These are phyloP conservation scores for Lactuca sativa DNA, from an alignment of 129 eudicot species.

Conservation along the genomic window DNA sequence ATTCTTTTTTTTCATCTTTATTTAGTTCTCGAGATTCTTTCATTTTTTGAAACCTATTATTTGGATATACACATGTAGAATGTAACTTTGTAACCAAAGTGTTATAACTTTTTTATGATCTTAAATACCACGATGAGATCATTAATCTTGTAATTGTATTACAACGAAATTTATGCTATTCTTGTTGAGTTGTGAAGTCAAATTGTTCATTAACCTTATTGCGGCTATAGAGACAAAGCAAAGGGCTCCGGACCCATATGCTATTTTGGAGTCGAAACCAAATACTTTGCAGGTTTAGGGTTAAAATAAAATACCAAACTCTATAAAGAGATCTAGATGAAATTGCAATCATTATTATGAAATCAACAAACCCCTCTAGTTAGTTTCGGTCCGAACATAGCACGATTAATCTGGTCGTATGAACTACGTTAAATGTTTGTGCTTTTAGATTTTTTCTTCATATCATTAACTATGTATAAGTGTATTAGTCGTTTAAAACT, in stretches of 20 bases:
- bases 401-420: not conserved
- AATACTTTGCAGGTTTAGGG: not conserved
- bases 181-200: no score
- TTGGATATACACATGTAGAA: conserved; percentile 1
- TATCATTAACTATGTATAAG: no score
- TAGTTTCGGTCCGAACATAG: not conserved
- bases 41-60: not conserved
- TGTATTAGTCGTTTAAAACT: no score
- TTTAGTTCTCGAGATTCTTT: not conserved
- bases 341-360: not conserved
- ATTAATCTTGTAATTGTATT: not conserved
- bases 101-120: no score
- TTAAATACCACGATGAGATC: no score
- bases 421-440: no score
- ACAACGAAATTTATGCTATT: no score
- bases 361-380: not conserved
- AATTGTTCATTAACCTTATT: no score
- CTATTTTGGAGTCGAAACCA: no score
- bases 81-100: not conserved
- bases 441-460: no score
- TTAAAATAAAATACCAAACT: not conserved
- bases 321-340: not conserved
- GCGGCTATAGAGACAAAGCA: no score
- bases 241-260: no score
- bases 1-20: not conserved